Conservation (phyloP, 352 stramenopile species). For the Blastocystis sp. region DNA sequence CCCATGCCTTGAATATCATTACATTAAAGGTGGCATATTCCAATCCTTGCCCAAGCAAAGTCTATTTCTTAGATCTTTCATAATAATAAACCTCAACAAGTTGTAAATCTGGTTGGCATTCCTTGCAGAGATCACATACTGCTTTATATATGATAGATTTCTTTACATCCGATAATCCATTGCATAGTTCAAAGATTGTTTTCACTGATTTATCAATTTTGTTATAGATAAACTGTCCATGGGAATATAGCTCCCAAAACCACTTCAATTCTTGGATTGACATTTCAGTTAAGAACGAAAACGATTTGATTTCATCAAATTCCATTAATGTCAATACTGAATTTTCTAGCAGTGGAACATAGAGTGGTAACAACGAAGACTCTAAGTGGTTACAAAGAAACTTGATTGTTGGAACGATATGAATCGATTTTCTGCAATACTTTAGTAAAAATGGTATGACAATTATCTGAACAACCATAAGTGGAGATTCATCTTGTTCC, state of each 20-base stretch:
- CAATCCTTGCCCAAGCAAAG: neutral
- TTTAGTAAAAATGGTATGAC: conserved; percentile 14
- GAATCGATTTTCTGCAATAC: neutral
- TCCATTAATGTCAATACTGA: conserved; percentile 8
- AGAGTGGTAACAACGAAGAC: conserved; percentile 10
- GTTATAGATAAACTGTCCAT: conserved; percentile 45
- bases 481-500: conserved; percentile 17
- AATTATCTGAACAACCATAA: neutral
- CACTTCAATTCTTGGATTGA: conserved; percentile 19
- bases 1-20: conserved; percentile 37
- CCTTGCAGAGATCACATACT: conserved; percentile 16
- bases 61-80: neutral
- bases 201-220: conserved; percentile 39
- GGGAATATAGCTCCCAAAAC: conserved; percentile 50
- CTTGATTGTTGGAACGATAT: neutral
- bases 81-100: neutral
- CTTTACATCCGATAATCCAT: neutral
- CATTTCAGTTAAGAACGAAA: neutral
- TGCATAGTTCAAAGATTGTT: neutral
- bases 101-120: conserved; percentile 19
- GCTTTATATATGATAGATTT: neutral
- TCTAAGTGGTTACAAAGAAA: conserved; percentile 7
- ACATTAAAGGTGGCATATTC: neutral
- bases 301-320: conserved; percentile 38
- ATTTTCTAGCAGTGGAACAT: conserved; percentile 10